These are phyloP conservation scores for Hericium erinaceus DNA, from an alignment of 768 basidiomycete species.

Conservation along the genomic window DNA sequence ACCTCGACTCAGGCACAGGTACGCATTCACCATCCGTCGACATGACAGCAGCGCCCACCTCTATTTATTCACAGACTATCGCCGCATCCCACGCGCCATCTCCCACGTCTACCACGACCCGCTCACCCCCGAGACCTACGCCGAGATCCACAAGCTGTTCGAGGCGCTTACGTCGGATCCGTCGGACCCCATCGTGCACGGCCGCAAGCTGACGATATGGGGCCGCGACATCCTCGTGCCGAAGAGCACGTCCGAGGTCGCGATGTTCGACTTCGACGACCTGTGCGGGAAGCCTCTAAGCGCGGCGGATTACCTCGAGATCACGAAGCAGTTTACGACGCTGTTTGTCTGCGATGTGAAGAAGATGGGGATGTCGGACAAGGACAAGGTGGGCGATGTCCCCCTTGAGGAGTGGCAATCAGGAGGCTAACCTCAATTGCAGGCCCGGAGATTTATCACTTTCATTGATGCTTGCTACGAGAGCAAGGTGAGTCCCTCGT, in stretches of 20 bases:
- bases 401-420: no score
- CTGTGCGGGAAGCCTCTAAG: conserved; percentile 85
- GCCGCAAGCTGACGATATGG: conserved; percentile 77
- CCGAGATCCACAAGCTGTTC: conserved; percentile 82
- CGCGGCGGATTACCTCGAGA: conserved; percentile 93
- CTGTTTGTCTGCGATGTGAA: conserved; percentile 84
- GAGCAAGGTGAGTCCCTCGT: conserved; percentile 47
- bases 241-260: conserved; percentile 69
- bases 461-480: conserved; percentile 97
- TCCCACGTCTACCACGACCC: conserved; percentile 92
- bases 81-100: conserved; percentile 85
- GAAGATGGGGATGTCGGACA: conserved; percentile 77
- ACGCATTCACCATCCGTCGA: conserved; percentile 9
- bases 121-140: conserved; percentile 48
- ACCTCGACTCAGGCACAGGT: conserved; percentile 95
- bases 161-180: conserved; percentile 47
- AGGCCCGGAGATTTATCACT: conserved; percentile 94
- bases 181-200: conserved; percentile 39
- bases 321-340: conserved; percentile 81
- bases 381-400: conserved; percentile 64
- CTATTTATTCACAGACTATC: conserved; percentile 58
- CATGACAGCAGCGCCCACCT: not conserved
- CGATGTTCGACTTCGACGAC: conserved; percentile 78
- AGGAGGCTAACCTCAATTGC: no score
- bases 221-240: conserved; percentile 77